Percentiles rank a stretch among this genome's conserved stretches.
Evolutionary conservation across 805 yeast species (phyloP).

Genomic region (Candida ipomoeae): DNA sequence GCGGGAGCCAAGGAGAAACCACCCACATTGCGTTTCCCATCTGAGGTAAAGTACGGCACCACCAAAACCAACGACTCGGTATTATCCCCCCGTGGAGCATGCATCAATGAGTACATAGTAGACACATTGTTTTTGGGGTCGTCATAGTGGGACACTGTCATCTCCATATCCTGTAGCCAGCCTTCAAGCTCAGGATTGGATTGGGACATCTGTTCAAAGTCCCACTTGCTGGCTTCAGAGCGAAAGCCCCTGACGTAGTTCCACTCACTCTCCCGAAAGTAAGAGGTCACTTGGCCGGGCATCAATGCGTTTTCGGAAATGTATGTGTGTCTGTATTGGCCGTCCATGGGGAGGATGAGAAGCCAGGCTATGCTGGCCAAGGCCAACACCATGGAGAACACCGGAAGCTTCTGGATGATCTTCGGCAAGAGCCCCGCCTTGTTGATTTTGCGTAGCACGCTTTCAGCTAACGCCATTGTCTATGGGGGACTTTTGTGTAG

Average conservation of each 20-base stretch:
- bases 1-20: constrained; percentile 73
- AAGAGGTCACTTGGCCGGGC: constrained; percentile 93
- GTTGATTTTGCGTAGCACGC: constrained; percentile 35
- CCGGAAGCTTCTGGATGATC: constrained; percentile 30
- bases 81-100: constrained; percentile 93
- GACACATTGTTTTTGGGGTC: constrained; percentile 14
- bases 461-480: constrained; percentile 43
- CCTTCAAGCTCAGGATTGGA: constrained; percentile 45
- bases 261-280: constrained; percentile 94
- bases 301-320: constrained; percentile 93
- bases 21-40: constrained; percentile 65
- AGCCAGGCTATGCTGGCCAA: constrained; percentile 43
- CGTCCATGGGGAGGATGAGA: constrained; percentile 68
- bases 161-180: constrained; percentile 73
- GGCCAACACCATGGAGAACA: constrained; percentile 31
- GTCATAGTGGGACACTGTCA: constrained; percentile 50
- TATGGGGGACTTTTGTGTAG: constrained; percentile 1
- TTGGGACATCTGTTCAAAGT: constrained; percentile 19
- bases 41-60: constrained; percentile 80
- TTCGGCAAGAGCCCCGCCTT: constrained; percentile 39
- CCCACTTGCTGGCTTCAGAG: constrained; percentile 47
- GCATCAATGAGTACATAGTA: constrained; percentile 72
- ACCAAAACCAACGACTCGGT: constrained; percentile 91
- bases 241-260: constrained; percentile 83
- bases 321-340: constrained; percentile 78